Percentiles rank a stretch among this genome's conserved stretches.
Evolutionary conservation across 1,139 yeast genomes (phyloP).

Genomic region (Yamadazyma buinensis): DNA sequence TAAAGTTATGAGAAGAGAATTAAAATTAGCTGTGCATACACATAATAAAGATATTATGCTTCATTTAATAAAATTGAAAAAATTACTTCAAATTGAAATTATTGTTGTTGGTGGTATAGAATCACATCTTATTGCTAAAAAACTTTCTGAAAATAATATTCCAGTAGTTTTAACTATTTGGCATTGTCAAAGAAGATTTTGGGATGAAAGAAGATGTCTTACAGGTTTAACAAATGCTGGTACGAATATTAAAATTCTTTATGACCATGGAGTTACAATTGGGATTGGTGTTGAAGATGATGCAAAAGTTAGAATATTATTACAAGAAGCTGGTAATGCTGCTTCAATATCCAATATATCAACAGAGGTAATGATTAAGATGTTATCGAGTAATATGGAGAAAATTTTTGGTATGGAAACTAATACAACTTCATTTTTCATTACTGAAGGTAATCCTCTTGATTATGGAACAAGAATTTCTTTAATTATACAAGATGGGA

Average conservation of each 20-base stretch:
- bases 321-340: slow-evolving; percentile 4
- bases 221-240: slow-evolving; percentile 3
- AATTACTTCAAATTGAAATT: slow-evolving; percentile 1
- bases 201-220: slow-evolving; percentile 7
- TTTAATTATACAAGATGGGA: slow-evolving; percentile 1
- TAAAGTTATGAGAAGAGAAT: slow-evolving; percentile 1
- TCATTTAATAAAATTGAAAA: slow-evolving; percentile 3
- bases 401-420: background rate
- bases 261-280: slow-evolving; percentile 4
- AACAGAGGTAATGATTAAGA: background rate
- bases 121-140: slow-evolving; percentile 2
- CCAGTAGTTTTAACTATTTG: slow-evolving; percentile 4
- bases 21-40: slow-evolving; percentile 4
- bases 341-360: slow-evolving; percentile 2
- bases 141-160: slow-evolving; percentile 3
- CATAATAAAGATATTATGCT: slow-evolving; percentile 6
- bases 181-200: slow-evolving; percentile 7
- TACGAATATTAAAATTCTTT: slow-evolving; percentile 3
- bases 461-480: slow-evolving; percentile 3
- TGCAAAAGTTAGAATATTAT: slow-evolving; percentile 3
- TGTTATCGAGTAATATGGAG: background rate
- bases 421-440: background rate
- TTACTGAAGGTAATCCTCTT: slow-evolving; percentile 5
- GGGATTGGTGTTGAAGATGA: slow-evolving; percentile 4
- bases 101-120: slow-evolving; percentile 6